Conservation (phyloP, 129 eudicot genomes). For the sunflower (Helianthus annuus) region HanXRQr2.0-SUNRISE NC_035443.2:19893485-19893984, state of each 20-base stretch:
- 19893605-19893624: constrained; percentile 74
- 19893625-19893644: constrained; percentile 75
- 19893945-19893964: constrained; percentile 95
- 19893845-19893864: constrained; percentile 82
- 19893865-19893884: constrained; percentile 78
- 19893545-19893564: constrained; percentile 90
- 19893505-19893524: constrained; percentile 70
- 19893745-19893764: constrained; percentile 96
- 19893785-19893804: constrained; percentile 95
- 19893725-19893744: constrained; percentile 97
- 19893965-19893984: constrained; percentile 93
- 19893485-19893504: constrained; percentile 75
- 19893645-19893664: constrained; percentile 98
- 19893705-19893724: constrained; percentile 98
- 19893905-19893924: constrained; percentile 96
- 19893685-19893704: constrained; percentile 96
- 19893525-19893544: constrained; percentile 94
- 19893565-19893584: constrained; percentile 61
- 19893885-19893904: constrained; percentile 93
- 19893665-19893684: constrained; percentile 95
- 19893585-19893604: constrained; percentile 80
- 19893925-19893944: constrained; percentile 99
- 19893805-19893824: constrained; percentile 98
- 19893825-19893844: constrained; percentile 98
- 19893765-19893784: constrained; percentile 97